Evolutionary conservation across 495 filamentous ascomycete species (phyloP).

Genomic region (Hyphodiscus hymeniophilus): DNA sequence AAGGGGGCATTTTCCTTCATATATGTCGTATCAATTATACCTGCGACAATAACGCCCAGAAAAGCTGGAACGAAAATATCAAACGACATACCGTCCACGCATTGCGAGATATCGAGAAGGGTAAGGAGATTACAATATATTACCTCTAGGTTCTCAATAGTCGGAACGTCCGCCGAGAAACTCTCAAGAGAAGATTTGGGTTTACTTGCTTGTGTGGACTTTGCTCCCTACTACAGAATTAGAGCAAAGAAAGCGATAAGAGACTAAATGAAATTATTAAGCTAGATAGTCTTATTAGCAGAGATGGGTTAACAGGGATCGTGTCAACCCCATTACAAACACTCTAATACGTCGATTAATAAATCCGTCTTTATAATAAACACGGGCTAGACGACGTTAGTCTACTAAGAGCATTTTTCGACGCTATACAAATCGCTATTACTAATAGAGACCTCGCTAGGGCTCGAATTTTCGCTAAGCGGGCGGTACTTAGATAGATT

Average conservation of each 20-base stretch:
- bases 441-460: not conserved
- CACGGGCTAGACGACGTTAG: not conserved
- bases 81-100: constrained; percentile 27
- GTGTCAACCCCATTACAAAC: not conserved
- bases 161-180: constrained; percentile 10
- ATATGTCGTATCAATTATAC: constrained; percentile 31
- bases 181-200: constrained; percentile 22
- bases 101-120: constrained; percentile 22
- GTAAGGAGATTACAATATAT: constrained; percentile 30
- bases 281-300: not conserved
- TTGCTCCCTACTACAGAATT: constrained; percentile 21
- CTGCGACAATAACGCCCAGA: constrained; percentile 28
- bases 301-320: not conserved
- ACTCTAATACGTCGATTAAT: not conserved
- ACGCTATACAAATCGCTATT: not conserved
- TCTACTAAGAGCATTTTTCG: not conserved
- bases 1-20: constrained; percentile 23
- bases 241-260: not conserved
- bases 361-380: not conserved
- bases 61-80: constrained; percentile 28
- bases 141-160: constrained; percentile 19
- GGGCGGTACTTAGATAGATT: not conserved
- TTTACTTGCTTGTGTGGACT: constrained; percentile 27
- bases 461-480: not conserved
- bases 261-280: not conserved